Conservation (phyloP, 257 asterid genomes). For the Solanum sparsipilum region DNA sequence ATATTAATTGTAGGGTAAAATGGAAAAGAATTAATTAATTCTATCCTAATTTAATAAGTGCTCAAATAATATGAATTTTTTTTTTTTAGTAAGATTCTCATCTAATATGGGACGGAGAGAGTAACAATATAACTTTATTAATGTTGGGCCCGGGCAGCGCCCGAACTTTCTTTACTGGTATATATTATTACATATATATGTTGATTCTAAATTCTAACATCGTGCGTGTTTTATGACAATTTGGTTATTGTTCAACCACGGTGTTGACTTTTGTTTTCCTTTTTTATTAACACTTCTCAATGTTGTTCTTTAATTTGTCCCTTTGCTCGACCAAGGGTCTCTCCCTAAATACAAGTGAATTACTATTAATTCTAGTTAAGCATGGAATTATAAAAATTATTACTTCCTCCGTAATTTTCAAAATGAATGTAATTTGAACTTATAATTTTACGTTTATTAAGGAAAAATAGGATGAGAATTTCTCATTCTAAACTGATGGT, state of each 20-base stretch:
- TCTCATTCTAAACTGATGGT: neutral
- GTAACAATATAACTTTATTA: no score
- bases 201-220: neutral
- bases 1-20: no score
- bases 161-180: no score
- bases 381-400: neutral
- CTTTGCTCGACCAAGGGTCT: neutral
- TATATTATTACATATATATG: no score
- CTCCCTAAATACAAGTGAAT: neutral
- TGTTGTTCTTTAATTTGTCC: neutral
- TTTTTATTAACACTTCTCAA: neutral
- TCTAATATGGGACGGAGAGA: no score
- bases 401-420: neutral
- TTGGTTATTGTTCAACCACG: neutral
- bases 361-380: neutral
- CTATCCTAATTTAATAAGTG: no score
- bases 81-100: no score
- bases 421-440: no score
- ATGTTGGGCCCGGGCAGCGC: no score
- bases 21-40: no score
- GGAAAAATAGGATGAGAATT: neutral
- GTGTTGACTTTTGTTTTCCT: neutral
- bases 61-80: no score
- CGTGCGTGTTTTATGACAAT: neutral
- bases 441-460: no score